phyloP scores from a whole-genome alignment of 177 flowering plant species.

The Vitis hybrid region DNA sequence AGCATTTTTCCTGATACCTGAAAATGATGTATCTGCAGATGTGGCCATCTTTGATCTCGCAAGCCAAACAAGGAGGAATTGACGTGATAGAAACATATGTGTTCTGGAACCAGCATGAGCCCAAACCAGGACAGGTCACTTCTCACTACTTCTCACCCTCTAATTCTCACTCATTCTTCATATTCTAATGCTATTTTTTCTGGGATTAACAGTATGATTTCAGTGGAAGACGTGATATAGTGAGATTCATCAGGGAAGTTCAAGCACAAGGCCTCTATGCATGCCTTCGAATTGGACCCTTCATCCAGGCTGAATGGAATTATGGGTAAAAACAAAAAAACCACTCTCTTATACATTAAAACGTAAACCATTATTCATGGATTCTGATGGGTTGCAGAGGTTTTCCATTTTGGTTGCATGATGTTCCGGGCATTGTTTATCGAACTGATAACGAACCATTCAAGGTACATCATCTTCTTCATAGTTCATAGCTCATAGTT shows the following conservation, averaged over 20 bases:
- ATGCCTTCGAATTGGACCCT: conserved; percentile 81
- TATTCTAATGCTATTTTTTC: too few relatives aligned
- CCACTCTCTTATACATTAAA: too few relatives aligned
- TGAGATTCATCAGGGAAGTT: conserved; percentile 68
- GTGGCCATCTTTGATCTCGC: conserved; percentile 85
- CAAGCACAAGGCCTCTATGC: conserved; percentile 77
- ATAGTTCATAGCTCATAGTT: too few relatives aligned
- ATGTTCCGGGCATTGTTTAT: conserved; percentile 64
- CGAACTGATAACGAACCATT: conserved; percentile 82
- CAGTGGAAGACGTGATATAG: conserved; percentile 59
- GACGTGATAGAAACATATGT: conserved; percentile 82
- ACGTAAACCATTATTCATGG: too few relatives aligned
- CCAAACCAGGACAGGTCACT: conserved; percentile 65
- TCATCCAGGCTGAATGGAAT: conserved; percentile 80
- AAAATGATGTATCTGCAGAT: conserved; percentile 40
- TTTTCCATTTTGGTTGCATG: conserved; percentile 83
- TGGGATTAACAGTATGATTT: conserved; percentile 62
- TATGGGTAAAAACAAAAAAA: conserved; percentile 56
- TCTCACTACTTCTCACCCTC: background rate
- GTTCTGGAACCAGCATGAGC: conserved; percentile 92
- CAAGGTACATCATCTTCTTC: conserved; percentile 43
- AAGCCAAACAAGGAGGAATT: conserved; percentile 81
- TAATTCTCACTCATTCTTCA: too few relatives aligned
- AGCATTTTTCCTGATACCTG: too few relatives aligned
- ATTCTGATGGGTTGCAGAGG: conserved; percentile 52